Conservation (phyloP, 2,329 filamentous ascomycete species). For the Scytalidium lignicola region DNA sequence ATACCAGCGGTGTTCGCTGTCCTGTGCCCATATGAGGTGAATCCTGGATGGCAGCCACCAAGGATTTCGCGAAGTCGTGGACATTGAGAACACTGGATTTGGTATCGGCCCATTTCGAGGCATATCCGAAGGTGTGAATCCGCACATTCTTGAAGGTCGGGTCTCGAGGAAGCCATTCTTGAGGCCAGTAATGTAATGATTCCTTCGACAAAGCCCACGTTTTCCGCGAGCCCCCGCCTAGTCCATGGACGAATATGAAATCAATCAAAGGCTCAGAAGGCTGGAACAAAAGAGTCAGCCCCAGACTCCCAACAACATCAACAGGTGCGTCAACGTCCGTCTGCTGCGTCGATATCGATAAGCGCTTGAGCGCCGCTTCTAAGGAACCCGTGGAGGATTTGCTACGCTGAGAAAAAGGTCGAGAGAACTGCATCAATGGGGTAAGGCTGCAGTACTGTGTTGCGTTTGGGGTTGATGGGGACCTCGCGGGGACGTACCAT, state of each 20-base stretch:
- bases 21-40: slow-evolving; percentile 17
- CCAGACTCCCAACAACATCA: slow-evolving; percentile 1
- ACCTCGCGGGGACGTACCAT: too few species aligned
- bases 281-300: slow-evolving; percentile 9
- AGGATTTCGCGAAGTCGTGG: slow-evolving; percentile 29
- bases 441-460: too few species aligned
- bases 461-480: too few species aligned
- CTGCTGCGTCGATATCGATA: too few species aligned
- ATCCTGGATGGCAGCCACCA: slow-evolving; percentile 22
- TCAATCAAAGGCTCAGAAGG: slow-evolving; percentile 26
- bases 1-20: slow-evolving; percentile 20
- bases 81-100: slow-evolving; percentile 18
- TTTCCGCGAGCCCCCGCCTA: slow-evolving; percentile 33
- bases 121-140: slow-evolving; percentile 30
- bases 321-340: not conserved
- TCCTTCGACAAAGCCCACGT: slow-evolving; percentile 35
- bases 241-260: slow-evolving; percentile 35
- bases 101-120: slow-evolving; percentile 21
- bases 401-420: too few species aligned
- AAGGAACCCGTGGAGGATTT: too few species aligned
- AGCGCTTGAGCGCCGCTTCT: too few species aligned
- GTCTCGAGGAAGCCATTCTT: slow-evolving; percentile 32
- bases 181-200: slow-evolving; percentile 33
- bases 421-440: too few species aligned
- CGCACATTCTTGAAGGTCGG: slow-evolving; percentile 22